phyloP scores from a whole-genome alignment of 2,329 filamentous ascomycete species.

The Orbilia javanica region DNA sequence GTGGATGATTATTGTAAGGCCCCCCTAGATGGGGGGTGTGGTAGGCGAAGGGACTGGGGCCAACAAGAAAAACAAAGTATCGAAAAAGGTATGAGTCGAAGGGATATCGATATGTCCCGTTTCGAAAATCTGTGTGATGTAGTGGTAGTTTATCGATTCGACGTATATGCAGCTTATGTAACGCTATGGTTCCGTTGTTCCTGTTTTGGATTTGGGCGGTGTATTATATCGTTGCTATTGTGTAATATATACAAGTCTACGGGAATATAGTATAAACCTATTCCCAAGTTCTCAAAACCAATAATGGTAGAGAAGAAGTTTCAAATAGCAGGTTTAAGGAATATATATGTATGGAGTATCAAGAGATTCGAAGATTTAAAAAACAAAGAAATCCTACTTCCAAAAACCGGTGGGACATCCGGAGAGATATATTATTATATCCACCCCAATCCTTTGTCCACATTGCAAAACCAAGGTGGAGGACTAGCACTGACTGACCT shows the following conservation, averaged over 20 bases:
- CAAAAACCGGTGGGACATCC: background rate
- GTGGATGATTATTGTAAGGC: background rate
- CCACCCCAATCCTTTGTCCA: background rate
- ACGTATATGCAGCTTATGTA: background rate
- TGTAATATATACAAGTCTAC: background rate
- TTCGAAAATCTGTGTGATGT: background rate
- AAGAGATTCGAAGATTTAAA: background rate
- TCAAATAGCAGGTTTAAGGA: background rate
- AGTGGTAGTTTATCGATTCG: background rate
- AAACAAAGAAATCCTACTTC: conserved; percentile 1
- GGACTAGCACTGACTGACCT: background rate
- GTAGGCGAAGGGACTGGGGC: background rate
- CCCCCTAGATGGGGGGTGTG: conserved; percentile 21
- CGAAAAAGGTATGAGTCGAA: conserved; percentile 2
- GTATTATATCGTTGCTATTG: no score
- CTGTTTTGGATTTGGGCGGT: background rate
- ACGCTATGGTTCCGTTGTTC: background rate
- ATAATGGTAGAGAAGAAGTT: background rate
- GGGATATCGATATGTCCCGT: background rate
- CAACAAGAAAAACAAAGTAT: background rate
- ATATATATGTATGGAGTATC: background rate
- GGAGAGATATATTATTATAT: conserved; percentile 25
- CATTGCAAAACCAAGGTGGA: background rate
- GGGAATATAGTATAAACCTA: background rate
- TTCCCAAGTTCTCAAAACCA: background rate